Evolutionary conservation across 129 eudicot species (phyloP).

Genomic region (Chrysanthemum makinoi): DNA sequence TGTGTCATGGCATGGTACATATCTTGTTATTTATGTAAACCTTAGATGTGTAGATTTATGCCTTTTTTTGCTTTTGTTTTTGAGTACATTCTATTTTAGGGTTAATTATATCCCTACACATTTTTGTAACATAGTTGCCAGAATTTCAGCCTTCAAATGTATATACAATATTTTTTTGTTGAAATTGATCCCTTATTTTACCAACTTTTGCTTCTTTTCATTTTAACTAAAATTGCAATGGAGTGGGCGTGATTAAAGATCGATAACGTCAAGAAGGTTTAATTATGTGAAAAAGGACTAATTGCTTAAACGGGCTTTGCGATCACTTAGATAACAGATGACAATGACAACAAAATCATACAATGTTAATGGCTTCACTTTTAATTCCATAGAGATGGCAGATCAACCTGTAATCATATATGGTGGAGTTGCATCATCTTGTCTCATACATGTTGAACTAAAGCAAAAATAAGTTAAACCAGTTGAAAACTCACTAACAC

Average conservation of each 20-base stretch:
- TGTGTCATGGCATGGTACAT: constrained; percentile 39
- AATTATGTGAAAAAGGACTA: not conserved
- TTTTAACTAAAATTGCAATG: not conserved
- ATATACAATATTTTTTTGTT: constrained; percentile 23
- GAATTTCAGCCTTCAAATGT: constrained; percentile 33
- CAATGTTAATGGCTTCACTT: too few relatives aligned
- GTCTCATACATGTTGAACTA: too few relatives aligned
- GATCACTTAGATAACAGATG: not conserved
- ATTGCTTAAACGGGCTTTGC: not conserved
- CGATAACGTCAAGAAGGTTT: not conserved
- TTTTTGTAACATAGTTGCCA: constrained; percentile 40
- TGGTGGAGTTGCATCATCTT: too few relatives aligned
- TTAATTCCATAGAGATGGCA: too few relatives aligned
- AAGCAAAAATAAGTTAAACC: too few relatives aligned
- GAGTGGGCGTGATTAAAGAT: not conserved
- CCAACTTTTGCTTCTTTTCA: too few relatives aligned
- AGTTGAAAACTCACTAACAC: too few relatives aligned
- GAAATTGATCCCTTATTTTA: not conserved
- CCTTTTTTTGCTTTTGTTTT: constrained; percentile 18
- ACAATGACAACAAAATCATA: not conserved
- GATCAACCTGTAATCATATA: too few relatives aligned
- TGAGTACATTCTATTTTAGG: constrained; percentile 15
- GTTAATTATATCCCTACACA: constrained; percentile 20
- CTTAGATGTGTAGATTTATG: constrained; percentile 43
- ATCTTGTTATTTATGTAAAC: constrained; percentile 28